Evolutionary conservation across 768 basidiomycete species (phyloP).

Genomic region (Hypsizygus marmoreus): DNA sequence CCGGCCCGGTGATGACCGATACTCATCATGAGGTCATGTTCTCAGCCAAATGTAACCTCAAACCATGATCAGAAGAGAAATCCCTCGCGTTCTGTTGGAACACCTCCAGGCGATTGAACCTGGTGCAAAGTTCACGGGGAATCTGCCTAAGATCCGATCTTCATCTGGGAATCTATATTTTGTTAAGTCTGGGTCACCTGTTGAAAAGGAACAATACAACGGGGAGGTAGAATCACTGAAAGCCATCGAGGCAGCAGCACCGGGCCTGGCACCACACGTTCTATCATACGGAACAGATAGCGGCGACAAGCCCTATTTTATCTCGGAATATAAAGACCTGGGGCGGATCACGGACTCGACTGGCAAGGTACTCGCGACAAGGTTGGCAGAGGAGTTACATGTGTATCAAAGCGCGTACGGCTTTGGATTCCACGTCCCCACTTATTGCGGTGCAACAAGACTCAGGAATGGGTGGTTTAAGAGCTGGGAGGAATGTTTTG

Average conservation of each 20-base stretch:
- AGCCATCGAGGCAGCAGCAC: constrained; percentile 64
- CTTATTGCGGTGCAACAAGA: constrained; percentile 74
- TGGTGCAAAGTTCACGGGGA: constrained; percentile 45
- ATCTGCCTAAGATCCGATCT: constrained; percentile 50
- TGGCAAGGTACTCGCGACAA: constrained; percentile 54
- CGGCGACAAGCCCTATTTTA: constrained; percentile 58
- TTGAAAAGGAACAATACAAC: constrained; percentile 62
- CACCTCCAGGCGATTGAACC: constrained; percentile 54
- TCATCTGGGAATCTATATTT: constrained; percentile 62
- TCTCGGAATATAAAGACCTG: constrained; percentile 74
- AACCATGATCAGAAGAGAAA: constrained; percentile 12
- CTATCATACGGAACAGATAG: constrained; percentile 47
- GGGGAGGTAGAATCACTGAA: constrained; percentile 73
- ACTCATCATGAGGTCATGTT: background rate
- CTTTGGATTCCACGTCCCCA: constrained; percentile 74
- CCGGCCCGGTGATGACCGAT: no score
- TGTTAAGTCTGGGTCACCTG: constrained; percentile 55
- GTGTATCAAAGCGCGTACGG: constrained; percentile 50
- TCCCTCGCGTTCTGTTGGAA: constrained; percentile 38
- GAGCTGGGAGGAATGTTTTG: constrained; percentile 72
- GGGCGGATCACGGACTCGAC: constrained; percentile 44
- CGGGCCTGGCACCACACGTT: constrained; percentile 62
- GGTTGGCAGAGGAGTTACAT: constrained; percentile 71
- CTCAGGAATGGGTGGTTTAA: constrained; percentile 73
- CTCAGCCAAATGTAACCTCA: background rate